phyloP scores from a whole-genome alignment of 441 rosid genomes.

The Brassica hybrid region DNA sequence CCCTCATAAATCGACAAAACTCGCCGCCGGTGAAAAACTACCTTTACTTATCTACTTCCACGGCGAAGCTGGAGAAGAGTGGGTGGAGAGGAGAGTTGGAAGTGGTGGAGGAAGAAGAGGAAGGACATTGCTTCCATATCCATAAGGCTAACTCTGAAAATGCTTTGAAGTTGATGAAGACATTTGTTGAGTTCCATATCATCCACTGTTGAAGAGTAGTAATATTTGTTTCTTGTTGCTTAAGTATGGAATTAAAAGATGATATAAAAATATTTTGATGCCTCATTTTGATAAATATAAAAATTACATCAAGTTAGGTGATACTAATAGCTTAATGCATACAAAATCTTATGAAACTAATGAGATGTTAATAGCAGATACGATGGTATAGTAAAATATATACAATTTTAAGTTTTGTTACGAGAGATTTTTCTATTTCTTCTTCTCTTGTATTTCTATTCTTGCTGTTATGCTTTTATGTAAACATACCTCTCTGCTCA shows the following conservation, averaged over 20 bases:
- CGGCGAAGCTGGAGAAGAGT: conserved; percentile 53
- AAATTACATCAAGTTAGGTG: background rate
- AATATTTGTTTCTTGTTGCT: background rate
- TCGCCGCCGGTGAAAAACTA: conserved; percentile 27
- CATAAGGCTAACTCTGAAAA: conserved; percentile 26
- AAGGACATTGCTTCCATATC: conserved; percentile 53
- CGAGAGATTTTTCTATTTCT: too few species aligned
- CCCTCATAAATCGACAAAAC: conserved; percentile 31
- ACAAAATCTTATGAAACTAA: too few species aligned
- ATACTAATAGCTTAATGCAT: too few species aligned
- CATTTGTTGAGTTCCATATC: conserved; percentile 37
- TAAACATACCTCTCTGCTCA: too few species aligned
- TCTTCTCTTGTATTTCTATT: too few species aligned
- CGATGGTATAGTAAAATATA: too few species aligned
- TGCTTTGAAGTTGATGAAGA: conserved; percentile 39
- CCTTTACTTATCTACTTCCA: conserved; percentile 56
- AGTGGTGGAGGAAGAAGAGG: conserved; percentile 45
- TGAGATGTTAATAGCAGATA: too few species aligned
- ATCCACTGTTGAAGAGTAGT: background rate
- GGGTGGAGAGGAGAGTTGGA: conserved; percentile 51
- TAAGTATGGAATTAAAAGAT: background rate
- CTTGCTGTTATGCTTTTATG: too few species aligned
- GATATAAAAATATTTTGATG: background rate
- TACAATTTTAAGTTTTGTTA: too few species aligned
- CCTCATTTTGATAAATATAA: background rate